Conservation (phyloP, 2,329 filamentous ascomycete species). For the Neophaeococcomyces aloes region DNA sequence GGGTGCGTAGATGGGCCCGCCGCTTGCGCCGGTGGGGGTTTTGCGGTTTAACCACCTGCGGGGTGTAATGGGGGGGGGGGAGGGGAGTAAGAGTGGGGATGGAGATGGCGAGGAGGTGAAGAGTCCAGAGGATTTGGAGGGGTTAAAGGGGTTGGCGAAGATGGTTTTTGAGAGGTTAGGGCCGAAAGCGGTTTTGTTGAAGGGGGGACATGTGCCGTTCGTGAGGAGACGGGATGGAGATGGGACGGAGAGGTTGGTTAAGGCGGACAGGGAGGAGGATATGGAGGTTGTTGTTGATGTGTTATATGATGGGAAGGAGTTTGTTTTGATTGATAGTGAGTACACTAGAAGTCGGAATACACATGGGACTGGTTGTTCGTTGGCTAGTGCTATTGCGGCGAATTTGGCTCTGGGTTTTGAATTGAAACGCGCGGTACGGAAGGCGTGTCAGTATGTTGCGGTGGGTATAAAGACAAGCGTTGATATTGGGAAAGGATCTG, state of each 20-base stretch:
- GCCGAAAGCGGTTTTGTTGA: constrained; percentile 70
- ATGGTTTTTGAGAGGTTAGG: constrained; percentile 54
- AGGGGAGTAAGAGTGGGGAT: constrained; percentile 27
- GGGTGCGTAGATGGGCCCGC: constrained; percentile 36
- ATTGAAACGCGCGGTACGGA: constrained; percentile 42
- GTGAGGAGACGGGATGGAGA: constrained; percentile 29
- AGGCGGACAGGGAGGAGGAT: constrained; percentile 50
- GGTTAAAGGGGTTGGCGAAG: constrained; percentile 59
- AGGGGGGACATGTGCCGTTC: constrained; percentile 83
- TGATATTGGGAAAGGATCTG: constrained; percentile 48
- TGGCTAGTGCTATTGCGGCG: constrained; percentile 65
- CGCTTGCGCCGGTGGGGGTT: constrained; percentile 39
- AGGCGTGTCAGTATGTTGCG: constrained; percentile 50
- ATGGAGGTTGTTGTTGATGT: constrained; percentile 64
- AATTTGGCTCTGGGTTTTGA: constrained; percentile 45
- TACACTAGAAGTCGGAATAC: constrained; percentile 70
- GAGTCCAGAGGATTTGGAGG: constrained; percentile 49
- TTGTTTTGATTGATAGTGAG: constrained; percentile 55
- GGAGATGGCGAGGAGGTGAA: constrained; percentile 24
- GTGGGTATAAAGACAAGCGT: constrained; percentile 49
- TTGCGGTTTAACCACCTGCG: too few relatives aligned
- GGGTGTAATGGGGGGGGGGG: too few relatives aligned
- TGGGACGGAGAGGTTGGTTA: constrained; percentile 44
- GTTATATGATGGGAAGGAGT: constrained; percentile 50
- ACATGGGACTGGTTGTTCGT: constrained; percentile 87